phyloP scores from a whole-genome alignment of 208 protist species.

The Leishmania aethiopica region DNA sequence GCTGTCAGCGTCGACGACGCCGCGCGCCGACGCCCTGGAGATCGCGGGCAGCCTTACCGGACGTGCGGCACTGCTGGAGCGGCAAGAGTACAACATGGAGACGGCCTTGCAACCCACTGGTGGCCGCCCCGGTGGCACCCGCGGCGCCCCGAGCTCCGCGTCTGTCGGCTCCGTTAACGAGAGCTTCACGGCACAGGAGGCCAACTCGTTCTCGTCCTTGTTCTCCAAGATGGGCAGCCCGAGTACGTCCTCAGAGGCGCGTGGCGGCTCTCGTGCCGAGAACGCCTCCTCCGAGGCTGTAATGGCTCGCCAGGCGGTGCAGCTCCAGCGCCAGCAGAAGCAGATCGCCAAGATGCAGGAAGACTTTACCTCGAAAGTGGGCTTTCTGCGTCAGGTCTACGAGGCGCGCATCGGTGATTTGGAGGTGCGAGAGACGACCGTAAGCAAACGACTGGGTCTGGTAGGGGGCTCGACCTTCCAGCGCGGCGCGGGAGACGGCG shows the following conservation, averaged over 20 bases:
- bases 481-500: slow-evolving; percentile 5
- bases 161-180: neutral
- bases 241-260: slow-evolving; percentile 5
- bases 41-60: neutral
- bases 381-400: slow-evolving; percentile 90
- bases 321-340: slow-evolving; percentile 71
- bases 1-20: slow-evolving; percentile 77
- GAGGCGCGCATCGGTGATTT: slow-evolving; percentile 90
- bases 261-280: slow-evolving; percentile 23
- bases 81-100: slow-evolving; percentile 47
- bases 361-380: slow-evolving; percentile 88
- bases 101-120: slow-evolving; percentile 69
- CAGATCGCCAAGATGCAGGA: slow-evolving; percentile 76
- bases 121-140: slow-evolving; percentile 13
- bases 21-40: slow-evolving; percentile 45
- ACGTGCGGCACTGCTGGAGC: slow-evolving; percentile 21
- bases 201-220: neutral
- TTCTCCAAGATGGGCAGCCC: slow-evolving; percentile 1
- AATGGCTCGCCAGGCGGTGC: slow-evolving; percentile 54
- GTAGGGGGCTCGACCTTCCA: neutral
- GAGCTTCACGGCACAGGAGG: neutral
- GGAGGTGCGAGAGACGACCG: slow-evolving; percentile 77
- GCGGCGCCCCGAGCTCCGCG: neutral
- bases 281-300: slow-evolving; percentile 44
- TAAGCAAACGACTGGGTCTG: slow-evolving; percentile 30